Conservation (phyloP, 371 early-diverging fungal species). For the Rhizopus arrhizus region DNA sequence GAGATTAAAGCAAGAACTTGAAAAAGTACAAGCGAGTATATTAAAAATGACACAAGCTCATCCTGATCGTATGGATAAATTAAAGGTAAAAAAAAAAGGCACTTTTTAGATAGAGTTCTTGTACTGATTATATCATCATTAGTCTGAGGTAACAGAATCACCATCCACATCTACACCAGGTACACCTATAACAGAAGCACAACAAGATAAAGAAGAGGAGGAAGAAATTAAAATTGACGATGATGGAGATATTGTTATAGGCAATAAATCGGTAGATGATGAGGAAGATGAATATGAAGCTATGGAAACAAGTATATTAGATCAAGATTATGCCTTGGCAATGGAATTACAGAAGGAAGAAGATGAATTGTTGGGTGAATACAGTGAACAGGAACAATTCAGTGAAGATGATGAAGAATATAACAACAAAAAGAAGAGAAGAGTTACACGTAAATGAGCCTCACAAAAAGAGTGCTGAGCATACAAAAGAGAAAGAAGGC, state of each 20-base stretch:
- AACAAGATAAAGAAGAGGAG: not conserved
- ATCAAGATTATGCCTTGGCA: constrained; percentile 33
- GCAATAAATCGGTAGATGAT: not conserved
- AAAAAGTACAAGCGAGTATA: constrained; percentile 39
- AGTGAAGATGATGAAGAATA: constrained; percentile 20
- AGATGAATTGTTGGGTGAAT: constrained; percentile 11
- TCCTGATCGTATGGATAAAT: constrained; percentile 36
- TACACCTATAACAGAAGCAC: constrained; percentile 11
- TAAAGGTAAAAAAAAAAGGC: constrained; percentile 28
- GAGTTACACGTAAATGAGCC: constrained; percentile 3
- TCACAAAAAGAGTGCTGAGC: constrained; percentile 1
- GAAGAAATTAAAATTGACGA: constrained; percentile 3
- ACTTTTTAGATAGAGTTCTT: not conserved
- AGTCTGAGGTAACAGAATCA: constrained; percentile 1
- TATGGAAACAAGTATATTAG: constrained; percentile 1
- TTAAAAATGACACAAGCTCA: constrained; percentile 26
- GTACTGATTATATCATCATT: not conserved
- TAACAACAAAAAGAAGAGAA: constrained; percentile 19
- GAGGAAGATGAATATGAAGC: not conserved
- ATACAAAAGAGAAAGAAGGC: not conserved
- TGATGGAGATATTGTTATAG: constrained; percentile 1
- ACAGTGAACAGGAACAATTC: not conserved
- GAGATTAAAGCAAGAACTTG: constrained; percentile 41
- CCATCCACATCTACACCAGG: constrained; percentile 17
- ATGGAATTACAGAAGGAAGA: constrained; percentile 32